Base-by-base conservation (phyloP, 1,139 yeast species). In the Candida pseudoviswanathii region DNA sequence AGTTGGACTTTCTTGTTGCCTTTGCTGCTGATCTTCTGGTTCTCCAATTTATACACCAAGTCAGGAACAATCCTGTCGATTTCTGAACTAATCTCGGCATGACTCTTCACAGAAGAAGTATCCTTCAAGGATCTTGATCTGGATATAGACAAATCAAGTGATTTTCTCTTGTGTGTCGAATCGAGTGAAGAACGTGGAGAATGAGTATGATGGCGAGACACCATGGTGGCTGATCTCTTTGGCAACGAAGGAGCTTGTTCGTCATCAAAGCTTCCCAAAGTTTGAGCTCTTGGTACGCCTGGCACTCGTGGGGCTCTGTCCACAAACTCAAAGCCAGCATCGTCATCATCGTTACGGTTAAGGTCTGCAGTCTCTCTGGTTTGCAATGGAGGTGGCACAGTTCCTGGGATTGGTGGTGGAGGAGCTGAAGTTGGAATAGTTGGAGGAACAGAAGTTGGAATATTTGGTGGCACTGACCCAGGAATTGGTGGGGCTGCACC, bases 11-110 rank as follows among this genome's bases (percentile, higher is more conserved):
- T 37, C 8, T 80, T 71, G 25, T 82, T 81, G 9, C 83, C 82
- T 56, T 96, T 81, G 61, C 86, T 87, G 11, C 59, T 58, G 10
- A 85, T 68, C 21, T 67, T 63, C 51, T 78, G 71, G 24, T 82
- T 80, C 47, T 90, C 97, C 27, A 84, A 78, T 62, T 90, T 96
- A 65, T 69, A 84, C 9, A 80, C 68, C 47, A 81, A 64, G 37
- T 85, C 83, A 47, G 68, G 75, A 1, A 77, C 81, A 40, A 69
- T 70, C 51, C 70, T 74, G 2, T 66, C 50, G 7, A 75, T 68
- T 7, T 56, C 62, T 27, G 66, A 51, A 6, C 63, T 57, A 2
- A 52, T 31, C 6, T 68, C 76, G 0, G 78, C 78, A 51, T 65
- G 73, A 4, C 62, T 55, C 39, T 57, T 61, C 39, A 64, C 72